Percentiles rank a stretch among this genome's conserved stretches.
These are phyloP conservation scores for Priceomyces castillae DNA, from an alignment of 805 yeast species.

Conservation along the genomic window DNA sequence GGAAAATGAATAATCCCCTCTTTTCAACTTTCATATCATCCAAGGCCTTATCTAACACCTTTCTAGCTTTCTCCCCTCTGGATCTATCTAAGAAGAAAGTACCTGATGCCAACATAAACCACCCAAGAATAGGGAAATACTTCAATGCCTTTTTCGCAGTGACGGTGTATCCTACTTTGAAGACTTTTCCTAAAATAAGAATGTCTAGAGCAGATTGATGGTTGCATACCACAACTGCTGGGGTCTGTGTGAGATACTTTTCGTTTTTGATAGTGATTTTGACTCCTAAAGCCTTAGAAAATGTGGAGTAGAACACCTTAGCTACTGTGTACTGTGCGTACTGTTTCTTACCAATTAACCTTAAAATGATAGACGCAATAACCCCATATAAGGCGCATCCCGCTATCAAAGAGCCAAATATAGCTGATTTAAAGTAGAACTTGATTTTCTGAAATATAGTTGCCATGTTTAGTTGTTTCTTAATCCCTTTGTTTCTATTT, in stretches of 20 bases:
- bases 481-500: too few relatives aligned
- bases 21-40: conserved; percentile 55
- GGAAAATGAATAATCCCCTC: conserved; percentile 85
- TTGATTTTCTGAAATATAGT: conserved; percentile 25
- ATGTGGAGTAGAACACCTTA: conserved; percentile 64
- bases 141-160: conserved; percentile 87
- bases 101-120: conserved; percentile 93
- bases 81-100: conserved; percentile 88
- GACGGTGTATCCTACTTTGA: conserved; percentile 86
- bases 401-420: conserved; percentile 52
- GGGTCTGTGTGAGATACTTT: conserved; percentile 52
- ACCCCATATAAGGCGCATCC: conserved; percentile 75
- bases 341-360: conserved; percentile 69
- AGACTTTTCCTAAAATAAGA: conserved; percentile 72
- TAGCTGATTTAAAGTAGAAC: conserved; percentile 54
- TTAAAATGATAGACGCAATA: conserved; percentile 63
- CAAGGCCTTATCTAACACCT: conserved; percentile 70
- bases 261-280: conserved; percentile 68
- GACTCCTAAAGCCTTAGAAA: conserved; percentile 65
- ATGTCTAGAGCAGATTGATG: conserved; percentile 92
- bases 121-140: conserved; percentile 87
- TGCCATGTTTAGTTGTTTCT: conserved; percentile 1
- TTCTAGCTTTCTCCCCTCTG: conserved; percentile 70
- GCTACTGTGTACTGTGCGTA: conserved; percentile 91
- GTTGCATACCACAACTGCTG: conserved; percentile 80